phyloP scores from a whole-genome alignment of 2,329 filamentous ascomycete genomes.

The Aureobasidium sp. region DNA sequence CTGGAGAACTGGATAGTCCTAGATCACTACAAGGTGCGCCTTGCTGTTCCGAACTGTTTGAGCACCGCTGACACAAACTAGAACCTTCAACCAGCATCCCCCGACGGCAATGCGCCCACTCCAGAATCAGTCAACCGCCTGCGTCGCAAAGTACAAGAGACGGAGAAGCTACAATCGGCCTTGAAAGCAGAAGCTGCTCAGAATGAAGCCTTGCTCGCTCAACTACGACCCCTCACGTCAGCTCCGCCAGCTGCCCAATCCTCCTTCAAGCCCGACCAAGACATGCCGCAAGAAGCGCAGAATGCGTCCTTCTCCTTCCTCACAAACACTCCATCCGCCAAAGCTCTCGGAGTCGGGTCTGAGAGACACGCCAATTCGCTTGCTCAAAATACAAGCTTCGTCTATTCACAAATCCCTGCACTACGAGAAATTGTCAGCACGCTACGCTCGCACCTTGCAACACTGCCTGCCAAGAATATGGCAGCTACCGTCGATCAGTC shows the following conservation, averaged over 20 bases:
- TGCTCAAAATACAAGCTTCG: conserved; percentile 67
- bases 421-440: conserved; percentile 63
- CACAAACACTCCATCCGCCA: conserved; percentile 42
- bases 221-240: conserved; percentile 55
- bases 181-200: conserved; percentile 62
- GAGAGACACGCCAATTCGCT: conserved; percentile 35
- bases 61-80: conserved; percentile 15
- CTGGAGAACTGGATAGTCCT: conserved; percentile 71
- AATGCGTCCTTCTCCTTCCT: conserved; percentile 48
- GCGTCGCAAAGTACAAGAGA: conserved; percentile 68
- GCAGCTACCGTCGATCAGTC: conserved; percentile 32
- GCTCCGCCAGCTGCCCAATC: conserved; percentile 16
- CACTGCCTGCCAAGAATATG: conserved; percentile 27
- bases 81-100: conserved; percentile 23
- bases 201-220: conserved; percentile 63
- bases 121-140: conserved; percentile 64
- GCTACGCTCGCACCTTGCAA: conserved; percentile 57
- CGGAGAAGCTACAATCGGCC: conserved; percentile 64
- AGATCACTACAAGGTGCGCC: conserved; percentile 69
- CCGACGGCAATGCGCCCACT: conserved; percentile 44
- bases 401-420: conserved; percentile 74
- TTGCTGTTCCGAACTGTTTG: neutral
- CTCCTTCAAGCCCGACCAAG: neutral
- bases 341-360: conserved; percentile 37
- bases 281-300: conserved; percentile 23